These are phyloP conservation scores for Penicillium cosmopolitanum DNA, from an alignment of 495 filamentous ascomycete genomes.

Conservation along the genomic window DNA sequence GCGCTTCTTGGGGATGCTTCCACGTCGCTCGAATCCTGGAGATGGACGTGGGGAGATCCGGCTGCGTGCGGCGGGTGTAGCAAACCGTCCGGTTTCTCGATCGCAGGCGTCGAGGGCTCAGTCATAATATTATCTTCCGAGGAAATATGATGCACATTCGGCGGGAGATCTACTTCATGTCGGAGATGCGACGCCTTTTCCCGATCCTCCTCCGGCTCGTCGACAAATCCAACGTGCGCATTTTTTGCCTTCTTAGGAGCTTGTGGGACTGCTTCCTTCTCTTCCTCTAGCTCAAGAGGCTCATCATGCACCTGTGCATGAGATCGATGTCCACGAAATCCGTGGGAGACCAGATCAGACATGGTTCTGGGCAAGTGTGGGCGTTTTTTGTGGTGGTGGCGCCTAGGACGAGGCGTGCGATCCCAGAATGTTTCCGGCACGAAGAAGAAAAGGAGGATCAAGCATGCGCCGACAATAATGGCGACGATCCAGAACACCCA, in stretches of 20 bases:
- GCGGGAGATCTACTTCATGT: slow-evolving; percentile 3
- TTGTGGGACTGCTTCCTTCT: slow-evolving; percentile 12
- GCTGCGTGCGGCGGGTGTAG: slow-evolving; percentile 15
- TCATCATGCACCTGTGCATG: slow-evolving; percentile 26
- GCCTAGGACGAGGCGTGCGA: slow-evolving; percentile 70
- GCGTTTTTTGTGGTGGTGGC: slow-evolving; percentile 32
- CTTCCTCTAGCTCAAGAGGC: slow-evolving; percentile 10
- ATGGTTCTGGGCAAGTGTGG: slow-evolving; percentile 40
- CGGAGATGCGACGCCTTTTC: slow-evolving; percentile 19
- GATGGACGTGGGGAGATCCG: not conserved
- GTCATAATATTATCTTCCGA: slow-evolving; percentile 8
- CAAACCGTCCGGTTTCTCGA: slow-evolving; percentile 19
- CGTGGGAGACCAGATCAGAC: slow-evolving; percentile 44
- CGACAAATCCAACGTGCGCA: slow-evolving; percentile 61
- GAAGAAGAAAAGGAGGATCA: slow-evolving; percentile 80
- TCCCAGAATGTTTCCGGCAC: slow-evolving; percentile 98
- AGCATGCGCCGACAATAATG: slow-evolving; percentile 77
- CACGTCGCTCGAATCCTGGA: slow-evolving; percentile 20
- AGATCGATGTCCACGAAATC: slow-evolving; percentile 40
- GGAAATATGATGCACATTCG: not conserved
- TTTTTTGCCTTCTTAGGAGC: slow-evolving; percentile 32
- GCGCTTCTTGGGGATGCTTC: slow-evolving; percentile 26
- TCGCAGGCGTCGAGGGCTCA: slow-evolving; percentile 11
- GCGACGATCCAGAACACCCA: slow-evolving; percentile 88
- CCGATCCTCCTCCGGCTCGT: slow-evolving; percentile 26